Evolutionary conservation across 495 filamentous ascomycete species (phyloP).

Genomic region (Lasiosphaeria miniovina): DNA sequence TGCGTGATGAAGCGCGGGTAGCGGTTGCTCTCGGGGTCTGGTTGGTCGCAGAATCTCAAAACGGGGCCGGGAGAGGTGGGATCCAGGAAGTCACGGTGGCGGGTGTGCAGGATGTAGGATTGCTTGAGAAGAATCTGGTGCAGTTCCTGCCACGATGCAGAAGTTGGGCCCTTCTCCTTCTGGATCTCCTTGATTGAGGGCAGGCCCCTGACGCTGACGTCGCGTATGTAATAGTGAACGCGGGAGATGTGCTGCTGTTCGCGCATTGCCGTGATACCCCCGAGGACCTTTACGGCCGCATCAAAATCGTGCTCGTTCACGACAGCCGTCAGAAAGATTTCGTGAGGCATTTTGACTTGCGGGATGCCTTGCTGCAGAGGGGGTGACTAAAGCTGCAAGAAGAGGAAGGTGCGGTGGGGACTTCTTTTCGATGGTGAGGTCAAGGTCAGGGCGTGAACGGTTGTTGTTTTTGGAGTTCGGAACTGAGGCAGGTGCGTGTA

Average conservation of each 20-base stretch:
- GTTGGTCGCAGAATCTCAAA: constrained; percentile 43
- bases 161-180: constrained; percentile 27
- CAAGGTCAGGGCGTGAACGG: no score
- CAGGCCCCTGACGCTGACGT: constrained; percentile 13
- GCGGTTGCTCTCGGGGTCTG: constrained; percentile 36
- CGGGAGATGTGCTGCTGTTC: constrained; percentile 34
- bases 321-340: constrained; percentile 41
- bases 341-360: constrained; percentile 21
- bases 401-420: neutral
- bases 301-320: constrained; percentile 32
- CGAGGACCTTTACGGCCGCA: constrained; percentile 37
- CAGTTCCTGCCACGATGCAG: constrained; percentile 37
- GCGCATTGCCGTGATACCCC: constrained; percentile 40
- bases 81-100: constrained; percentile 2
- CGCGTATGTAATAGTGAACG: constrained; percentile 35
- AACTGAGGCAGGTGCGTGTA: no score
- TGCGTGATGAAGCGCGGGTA: constrained; percentile 30
- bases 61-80: neutral
- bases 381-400: no score
- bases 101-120: constrained; percentile 39
- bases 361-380: neutral
- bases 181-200: constrained; percentile 31
- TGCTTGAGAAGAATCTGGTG: constrained; percentile 37
- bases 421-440: neutral
- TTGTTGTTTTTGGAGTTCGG: no score